These are phyloP conservation scores for Ganoderma multipileum DNA, from an alignment of 1,284 basidiomycete species.

Conservation along the genomic window DNA sequence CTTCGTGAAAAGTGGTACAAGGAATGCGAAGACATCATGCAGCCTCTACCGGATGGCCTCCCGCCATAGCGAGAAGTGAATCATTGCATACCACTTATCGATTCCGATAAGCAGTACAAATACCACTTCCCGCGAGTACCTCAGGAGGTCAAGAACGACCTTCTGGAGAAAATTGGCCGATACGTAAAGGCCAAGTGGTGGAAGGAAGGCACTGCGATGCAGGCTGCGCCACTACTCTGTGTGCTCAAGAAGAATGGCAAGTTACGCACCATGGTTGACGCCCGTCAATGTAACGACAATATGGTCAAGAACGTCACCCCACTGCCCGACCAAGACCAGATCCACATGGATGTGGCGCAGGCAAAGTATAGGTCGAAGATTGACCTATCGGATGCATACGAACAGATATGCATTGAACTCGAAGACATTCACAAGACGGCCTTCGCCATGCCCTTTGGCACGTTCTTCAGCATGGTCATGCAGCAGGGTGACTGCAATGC, in stretches of 20 bases:
- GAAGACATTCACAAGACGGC: conserved; percentile 34
- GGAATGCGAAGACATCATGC: conserved; percentile 17
- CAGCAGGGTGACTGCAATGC: conserved; percentile 45
- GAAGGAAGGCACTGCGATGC: conserved; percentile 16
- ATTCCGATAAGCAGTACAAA: not conserved
- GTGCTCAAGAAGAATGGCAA: conserved; percentile 33
- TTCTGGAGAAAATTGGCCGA: conserved; percentile 33
- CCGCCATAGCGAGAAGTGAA: conserved; percentile 18
- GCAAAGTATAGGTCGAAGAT: conserved; percentile 37
- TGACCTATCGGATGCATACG: conserved; percentile 40
- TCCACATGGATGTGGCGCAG: conserved; percentile 35
- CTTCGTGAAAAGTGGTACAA: conserved; percentile 20
- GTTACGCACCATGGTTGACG: conserved; percentile 37
- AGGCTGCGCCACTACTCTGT: conserved; percentile 35
- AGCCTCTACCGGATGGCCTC: conserved; percentile 12
- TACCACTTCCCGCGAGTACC: not conserved
- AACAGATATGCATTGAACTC: conserved; percentile 33
- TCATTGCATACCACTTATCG: not conserved
- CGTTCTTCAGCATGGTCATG: conserved; percentile 38
- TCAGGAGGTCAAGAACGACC: conserved; percentile 6
- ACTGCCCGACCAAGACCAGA: conserved; percentile 43
- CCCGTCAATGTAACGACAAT: conserved; percentile 37
- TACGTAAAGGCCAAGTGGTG: conserved; percentile 38
- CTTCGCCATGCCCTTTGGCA: conserved; percentile 37
- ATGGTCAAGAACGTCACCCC: conserved; percentile 40